phyloP scores from a whole-genome alignment of 139 green algal genomes.

The Trebouxia sp. region DNA sequence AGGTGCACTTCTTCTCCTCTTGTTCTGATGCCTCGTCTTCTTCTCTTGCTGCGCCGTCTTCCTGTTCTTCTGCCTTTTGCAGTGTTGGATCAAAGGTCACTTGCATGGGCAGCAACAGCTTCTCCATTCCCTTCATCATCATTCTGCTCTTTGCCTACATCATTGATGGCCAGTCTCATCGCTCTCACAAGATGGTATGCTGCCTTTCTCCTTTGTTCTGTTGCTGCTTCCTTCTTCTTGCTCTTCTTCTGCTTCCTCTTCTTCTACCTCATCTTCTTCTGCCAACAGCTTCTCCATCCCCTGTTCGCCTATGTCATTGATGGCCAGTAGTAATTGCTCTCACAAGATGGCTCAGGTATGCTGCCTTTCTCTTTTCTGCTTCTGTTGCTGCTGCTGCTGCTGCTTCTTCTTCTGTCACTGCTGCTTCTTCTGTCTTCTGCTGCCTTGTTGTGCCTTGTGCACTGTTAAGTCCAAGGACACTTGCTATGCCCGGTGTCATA shows the following conservation, averaged over 20 bases:
- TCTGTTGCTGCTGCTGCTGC: too few species aligned
- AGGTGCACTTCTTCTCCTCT: too few species aligned
- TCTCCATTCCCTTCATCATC: constrained; percentile 37
- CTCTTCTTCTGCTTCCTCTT: too few species aligned
- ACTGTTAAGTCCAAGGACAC: constrained; percentile 8
- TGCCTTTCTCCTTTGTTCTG: too few species aligned
- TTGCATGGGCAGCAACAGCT: constrained; percentile 33
- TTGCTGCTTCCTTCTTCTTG: too few species aligned
- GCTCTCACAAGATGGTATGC: too few species aligned
- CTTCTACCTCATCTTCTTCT: too few species aligned
- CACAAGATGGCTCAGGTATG: background rate
- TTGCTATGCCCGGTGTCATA: too few species aligned
- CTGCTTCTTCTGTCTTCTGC: background rate
- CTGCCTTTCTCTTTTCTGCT: too few species aligned
- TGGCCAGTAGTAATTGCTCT: background rate
- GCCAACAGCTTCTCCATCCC: constrained; percentile 40
- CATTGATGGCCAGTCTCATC: background rate
- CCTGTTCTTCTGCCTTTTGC: too few species aligned
- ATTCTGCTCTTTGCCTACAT: constrained; percentile 23
- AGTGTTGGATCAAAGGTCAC: constrained; percentile 9
- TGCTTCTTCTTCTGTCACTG: background rate
- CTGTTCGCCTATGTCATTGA: constrained; percentile 12
- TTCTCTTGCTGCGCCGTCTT: too few species aligned
- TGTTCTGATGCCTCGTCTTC: too few species aligned
- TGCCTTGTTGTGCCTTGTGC: background rate